These are phyloP conservation scores for Exophiala oligosperma DNA, from an alignment of 2,329 filamentous ascomycete species.

Conservation along the genomic window DNA sequence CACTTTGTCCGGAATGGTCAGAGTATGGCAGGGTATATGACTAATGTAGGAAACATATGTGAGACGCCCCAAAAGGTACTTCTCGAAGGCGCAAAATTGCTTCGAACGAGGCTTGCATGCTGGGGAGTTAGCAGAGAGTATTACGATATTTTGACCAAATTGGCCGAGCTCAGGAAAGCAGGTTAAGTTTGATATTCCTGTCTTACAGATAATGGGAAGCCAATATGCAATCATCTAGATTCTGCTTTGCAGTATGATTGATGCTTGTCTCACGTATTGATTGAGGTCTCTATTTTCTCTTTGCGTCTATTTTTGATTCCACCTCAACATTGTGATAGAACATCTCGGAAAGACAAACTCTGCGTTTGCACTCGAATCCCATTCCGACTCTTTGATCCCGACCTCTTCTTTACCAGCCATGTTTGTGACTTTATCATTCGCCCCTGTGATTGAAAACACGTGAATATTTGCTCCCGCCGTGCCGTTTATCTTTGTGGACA, in stretches of 20 bases:
- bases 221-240: too few relatives aligned
- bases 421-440: slow-evolving; percentile 59
- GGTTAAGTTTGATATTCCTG: not conserved
- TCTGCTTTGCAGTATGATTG: too few relatives aligned
- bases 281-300: not conserved
- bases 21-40: slow-evolving; percentile 52
- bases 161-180: slow-evolving; percentile 33
- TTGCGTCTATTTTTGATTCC: slow-evolving; percentile 40
- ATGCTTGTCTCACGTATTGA: too few relatives aligned
- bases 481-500: slow-evolving; percentile 43
- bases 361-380: slow-evolving; percentile 59
- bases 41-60: slow-evolving; percentile 51
- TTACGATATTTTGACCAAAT: slow-evolving; percentile 34
- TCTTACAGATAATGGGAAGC: too few relatives aligned
- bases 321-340: slow-evolving; percentile 67
- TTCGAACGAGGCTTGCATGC: slow-evolving; percentile 27
- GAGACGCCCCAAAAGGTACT: slow-evolving; percentile 25
- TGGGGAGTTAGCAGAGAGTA: slow-evolving; percentile 40
- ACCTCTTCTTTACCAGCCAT: slow-evolving; percentile 64
- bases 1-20: slow-evolving; percentile 54
- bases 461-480: slow-evolving; percentile 52
- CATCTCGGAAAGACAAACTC: slow-evolving; percentile 67
- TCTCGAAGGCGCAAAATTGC: slow-evolving; percentile 25
- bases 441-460: slow-evolving; percentile 64
- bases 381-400: slow-evolving; percentile 58